Evolutionary conservation across 257 asterid species (phyloP).

Genomic region (Solanum habrochaites): DNA sequence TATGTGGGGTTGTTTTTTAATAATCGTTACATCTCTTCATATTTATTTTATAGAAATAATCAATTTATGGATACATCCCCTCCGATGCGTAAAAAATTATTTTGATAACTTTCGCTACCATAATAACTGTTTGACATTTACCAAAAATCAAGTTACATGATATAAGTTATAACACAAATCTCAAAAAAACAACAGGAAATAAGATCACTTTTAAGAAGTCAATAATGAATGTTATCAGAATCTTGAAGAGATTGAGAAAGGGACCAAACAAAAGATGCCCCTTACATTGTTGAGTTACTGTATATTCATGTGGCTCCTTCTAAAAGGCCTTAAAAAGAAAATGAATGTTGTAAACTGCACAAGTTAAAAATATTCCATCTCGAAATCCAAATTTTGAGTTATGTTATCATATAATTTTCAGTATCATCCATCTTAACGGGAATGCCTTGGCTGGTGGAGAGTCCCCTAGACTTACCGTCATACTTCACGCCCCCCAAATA

Average conservation of each 20-base stretch:
- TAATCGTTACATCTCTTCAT: too few species aligned
- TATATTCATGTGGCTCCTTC: background rate
- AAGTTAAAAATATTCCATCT: background rate
- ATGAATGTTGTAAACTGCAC: background rate
- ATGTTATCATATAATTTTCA: background rate
- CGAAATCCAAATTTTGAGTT: background rate
- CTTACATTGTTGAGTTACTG: background rate
- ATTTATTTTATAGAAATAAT: too few species aligned
- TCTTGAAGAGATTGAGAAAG: background rate
- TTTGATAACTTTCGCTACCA: background rate
- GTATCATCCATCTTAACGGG: background rate
- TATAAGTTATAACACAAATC: background rate
- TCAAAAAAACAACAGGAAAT: background rate
- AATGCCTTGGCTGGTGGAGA: background rate
- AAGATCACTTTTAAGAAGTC: background rate
- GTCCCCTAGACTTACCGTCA: background rate
- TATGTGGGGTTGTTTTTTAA: too few species aligned
- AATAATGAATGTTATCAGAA: background rate
- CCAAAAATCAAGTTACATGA: background rate
- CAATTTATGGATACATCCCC: too few species aligned
- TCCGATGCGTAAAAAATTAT: too few species aligned
- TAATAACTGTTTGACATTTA: background rate
- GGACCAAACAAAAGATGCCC: background rate
- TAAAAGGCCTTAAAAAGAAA: background rate
- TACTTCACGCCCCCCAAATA: background rate